Percentiles rank a stretch among this genome's conserved stretches.
Conservation (phyloP, 2,329 filamentous ascomycete genomes). For the Aspergillus sp. region DNA sequence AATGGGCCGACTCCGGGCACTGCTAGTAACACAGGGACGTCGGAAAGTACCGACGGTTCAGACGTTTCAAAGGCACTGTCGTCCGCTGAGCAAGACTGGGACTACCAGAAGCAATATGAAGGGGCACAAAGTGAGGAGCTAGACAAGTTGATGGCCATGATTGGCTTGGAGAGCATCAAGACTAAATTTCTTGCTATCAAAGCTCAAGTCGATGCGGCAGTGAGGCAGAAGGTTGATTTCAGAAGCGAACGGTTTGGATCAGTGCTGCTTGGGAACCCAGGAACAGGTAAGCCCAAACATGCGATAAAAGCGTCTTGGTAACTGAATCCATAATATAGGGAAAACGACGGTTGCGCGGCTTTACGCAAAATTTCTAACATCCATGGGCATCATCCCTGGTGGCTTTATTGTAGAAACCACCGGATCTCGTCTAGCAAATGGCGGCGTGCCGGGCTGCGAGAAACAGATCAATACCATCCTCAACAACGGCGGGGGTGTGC, state of each 20-base stretch:
- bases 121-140: conserved; percentile 54
- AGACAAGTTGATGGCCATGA: conserved; percentile 68
- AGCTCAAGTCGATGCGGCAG: conserved; percentile 57
- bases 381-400: conserved; percentile 63
- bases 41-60: background rate
- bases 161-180: conserved; percentile 71
- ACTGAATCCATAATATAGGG: conserved; percentile 38
- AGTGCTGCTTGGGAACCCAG: conserved; percentile 69
- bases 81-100: conserved; percentile 58
- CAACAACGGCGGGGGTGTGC: conserved; percentile 62
- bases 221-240: conserved; percentile 59
- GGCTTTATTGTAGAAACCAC: conserved; percentile 64
- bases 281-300: conserved; percentile 65
- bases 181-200: conserved; percentile 63
- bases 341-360: conserved; percentile 76
- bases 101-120: conserved; percentile 57
- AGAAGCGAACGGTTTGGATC: conserved; percentile 61
- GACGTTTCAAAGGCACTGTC: conserved; percentile 7
- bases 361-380: conserved; percentile 65
- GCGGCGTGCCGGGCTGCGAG: conserved; percentile 60
- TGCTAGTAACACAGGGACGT: background rate
- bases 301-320: conserved; percentile 44
- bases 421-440: conserved; percentile 64
- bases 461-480: conserved; percentile 58
- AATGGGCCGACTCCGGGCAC: background rate